These are phyloP conservation scores for Truncatella angustata DNA, from an alignment of 2,329 filamentous ascomycete genomes.

Conservation along the genomic window DNA sequence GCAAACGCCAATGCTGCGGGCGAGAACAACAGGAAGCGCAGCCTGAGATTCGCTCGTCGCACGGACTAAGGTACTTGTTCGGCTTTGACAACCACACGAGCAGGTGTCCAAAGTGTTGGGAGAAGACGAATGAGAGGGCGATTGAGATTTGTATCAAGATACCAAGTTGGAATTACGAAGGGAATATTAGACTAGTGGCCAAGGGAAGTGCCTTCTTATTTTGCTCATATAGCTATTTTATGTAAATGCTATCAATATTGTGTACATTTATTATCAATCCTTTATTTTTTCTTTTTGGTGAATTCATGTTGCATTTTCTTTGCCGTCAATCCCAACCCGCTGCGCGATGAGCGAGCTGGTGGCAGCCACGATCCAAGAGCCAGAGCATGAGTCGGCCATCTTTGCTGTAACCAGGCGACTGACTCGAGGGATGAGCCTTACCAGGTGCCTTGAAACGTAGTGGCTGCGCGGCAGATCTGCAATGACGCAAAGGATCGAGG, in stretches of 20 bases:
- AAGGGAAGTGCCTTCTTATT: conserved; percentile 1
- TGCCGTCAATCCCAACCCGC: too few relatives aligned
- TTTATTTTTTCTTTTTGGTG: not conserved
- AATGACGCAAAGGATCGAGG: too few relatives aligned
- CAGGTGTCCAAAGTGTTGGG: too few relatives aligned
- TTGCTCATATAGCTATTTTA: not conserved
- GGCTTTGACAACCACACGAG: too few relatives aligned
- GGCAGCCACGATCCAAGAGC: too few relatives aligned
- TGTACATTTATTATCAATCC: not conserved
- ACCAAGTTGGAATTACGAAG: not conserved
- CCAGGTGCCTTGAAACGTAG: too few relatives aligned
- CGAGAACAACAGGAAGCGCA: conserved; percentile 3
- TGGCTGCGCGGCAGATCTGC: too few relatives aligned
- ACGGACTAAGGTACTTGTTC: not conserved
- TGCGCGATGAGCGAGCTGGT: too few relatives aligned
- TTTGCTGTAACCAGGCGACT: too few relatives aligned
- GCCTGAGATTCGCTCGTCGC: not conserved
- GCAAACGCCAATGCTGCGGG: conserved; percentile 2
- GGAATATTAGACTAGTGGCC: not conserved
- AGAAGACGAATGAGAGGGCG: not conserved
- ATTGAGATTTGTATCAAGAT: not conserved
- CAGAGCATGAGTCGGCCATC: too few relatives aligned
- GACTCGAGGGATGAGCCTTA: too few relatives aligned
- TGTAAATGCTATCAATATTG: not conserved
- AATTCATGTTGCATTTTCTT: too few relatives aligned